These are phyloP conservation scores for Metarhizium anisopliae DNA, from an alignment of 2,329 filamentous ascomycete species.

Conservation along the genomic window DNA sequence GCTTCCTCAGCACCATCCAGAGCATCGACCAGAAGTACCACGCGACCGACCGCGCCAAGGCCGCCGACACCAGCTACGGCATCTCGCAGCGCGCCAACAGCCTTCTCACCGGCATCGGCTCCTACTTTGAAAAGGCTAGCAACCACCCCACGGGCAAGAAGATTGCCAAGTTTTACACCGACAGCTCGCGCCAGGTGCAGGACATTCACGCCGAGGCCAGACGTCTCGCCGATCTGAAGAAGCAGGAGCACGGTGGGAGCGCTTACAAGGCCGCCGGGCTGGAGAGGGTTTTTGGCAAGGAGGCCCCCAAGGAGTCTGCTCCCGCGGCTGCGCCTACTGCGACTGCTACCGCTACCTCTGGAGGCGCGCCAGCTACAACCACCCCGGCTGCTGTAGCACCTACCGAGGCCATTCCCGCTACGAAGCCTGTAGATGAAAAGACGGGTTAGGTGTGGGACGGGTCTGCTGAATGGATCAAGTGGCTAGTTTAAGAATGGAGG, in stretches of 20 bases:
- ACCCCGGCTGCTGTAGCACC: slow-evolving; percentile 3
- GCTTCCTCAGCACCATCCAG: slow-evolving; percentile 69
- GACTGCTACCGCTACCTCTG: background rate
- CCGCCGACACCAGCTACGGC: slow-evolving; percentile 76
- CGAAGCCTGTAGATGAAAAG: slow-evolving; percentile 18
- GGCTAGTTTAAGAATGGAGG: background rate
- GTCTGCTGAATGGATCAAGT: background rate
- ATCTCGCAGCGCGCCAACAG: slow-evolving; percentile 64
- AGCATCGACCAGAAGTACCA: slow-evolving; percentile 80
- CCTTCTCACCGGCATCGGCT: slow-evolving; percentile 57
- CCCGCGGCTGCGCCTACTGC: slow-evolving; percentile 6
- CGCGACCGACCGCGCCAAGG: slow-evolving; percentile 76
- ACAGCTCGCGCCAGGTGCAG: slow-evolving; percentile 78
- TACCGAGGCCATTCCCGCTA: slow-evolving; percentile 10
- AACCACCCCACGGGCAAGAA: slow-evolving; percentile 82
- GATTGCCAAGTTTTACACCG: slow-evolving; percentile 78
- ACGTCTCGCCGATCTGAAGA: slow-evolving; percentile 82
- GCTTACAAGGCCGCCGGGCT: slow-evolving; percentile 51
- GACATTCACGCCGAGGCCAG: slow-evolving; percentile 91
- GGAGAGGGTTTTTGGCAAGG: slow-evolving; percentile 48
- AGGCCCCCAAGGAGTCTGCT: slow-evolving; percentile 27
- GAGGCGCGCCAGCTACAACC: slow-evolving; percentile 6
- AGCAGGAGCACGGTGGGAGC: slow-evolving; percentile 48
- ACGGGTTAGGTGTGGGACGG: background rate
- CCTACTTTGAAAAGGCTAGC: slow-evolving; percentile 91